phyloP scores from a whole-genome alignment of 2,329 filamentous ascomycete genomes.

The Tothia fuscella region DNA sequence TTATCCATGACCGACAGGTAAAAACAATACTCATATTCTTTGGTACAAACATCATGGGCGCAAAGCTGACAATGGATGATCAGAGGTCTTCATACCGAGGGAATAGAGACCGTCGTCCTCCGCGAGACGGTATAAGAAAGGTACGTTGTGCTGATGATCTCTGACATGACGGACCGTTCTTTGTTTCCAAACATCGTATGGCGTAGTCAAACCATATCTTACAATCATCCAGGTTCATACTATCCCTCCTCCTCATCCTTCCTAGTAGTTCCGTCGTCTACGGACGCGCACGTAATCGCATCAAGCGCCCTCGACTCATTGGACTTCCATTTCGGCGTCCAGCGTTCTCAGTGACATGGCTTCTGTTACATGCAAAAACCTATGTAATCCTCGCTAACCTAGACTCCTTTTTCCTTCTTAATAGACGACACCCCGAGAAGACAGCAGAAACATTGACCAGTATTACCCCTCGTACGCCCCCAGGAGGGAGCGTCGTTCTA shows the following conservation, averaged over 20 bases:
- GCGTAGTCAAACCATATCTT: too few relatives aligned
- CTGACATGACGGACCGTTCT: not conserved
- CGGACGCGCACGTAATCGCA: conserved; percentile 2
- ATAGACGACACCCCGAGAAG: conserved; percentile 33
- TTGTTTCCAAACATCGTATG: too few relatives aligned
- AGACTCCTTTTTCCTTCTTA: conserved; percentile 23
- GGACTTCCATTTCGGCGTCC: too few relatives aligned
- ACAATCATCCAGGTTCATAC: conserved; percentile 20
- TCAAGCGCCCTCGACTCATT: not conserved
- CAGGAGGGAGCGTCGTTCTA: conserved; percentile 13
- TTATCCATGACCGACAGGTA: conserved; percentile 50
- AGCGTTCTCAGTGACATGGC: conserved; percentile 1
- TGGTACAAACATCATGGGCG: not conserved
- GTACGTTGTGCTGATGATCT: conserved; percentile 20
- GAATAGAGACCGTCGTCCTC: conserved; percentile 9
- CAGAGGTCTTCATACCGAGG: conserved; percentile 13
- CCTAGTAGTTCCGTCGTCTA: conserved; percentile 13
- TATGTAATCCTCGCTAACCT: conserved; percentile 14
- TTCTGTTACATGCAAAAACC: not conserved
- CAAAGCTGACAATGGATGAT: not conserved
- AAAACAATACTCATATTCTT: too few relatives aligned
- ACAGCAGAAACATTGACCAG: conserved; percentile 58
- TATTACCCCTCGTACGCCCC: conserved; percentile 29
- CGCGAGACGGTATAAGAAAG: conserved; percentile 18
- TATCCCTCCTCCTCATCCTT: conserved; percentile 29